Evolutionary conservation across 2,329 filamentous ascomycete species (phyloP), one percentile per base, ranked within the genome.

Genomic region (Dryadomyces sulphureus): DNA sequence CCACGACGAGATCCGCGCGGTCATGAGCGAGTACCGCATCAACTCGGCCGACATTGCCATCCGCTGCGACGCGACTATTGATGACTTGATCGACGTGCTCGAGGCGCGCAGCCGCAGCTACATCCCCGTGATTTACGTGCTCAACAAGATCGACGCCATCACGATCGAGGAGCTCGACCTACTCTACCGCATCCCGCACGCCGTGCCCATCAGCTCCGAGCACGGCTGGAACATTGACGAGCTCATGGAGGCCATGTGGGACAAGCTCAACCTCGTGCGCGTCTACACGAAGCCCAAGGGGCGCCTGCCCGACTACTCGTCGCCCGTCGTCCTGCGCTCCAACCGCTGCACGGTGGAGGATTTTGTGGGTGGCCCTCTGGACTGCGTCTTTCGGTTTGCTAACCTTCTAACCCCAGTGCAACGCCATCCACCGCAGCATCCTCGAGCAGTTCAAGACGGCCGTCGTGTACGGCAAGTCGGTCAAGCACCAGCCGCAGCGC

Each of bases 231-330:
- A 98, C 64, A 67, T 98, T 50, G 92, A 98, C 61, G 92, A 98
- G 69, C 69, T 98, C 53, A 75, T 98, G 70, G 92, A 96, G 67
- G 79, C 83, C 62, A 96, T 96, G 92, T 75, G 92, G 92, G 89
- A 95, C 48, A 94, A 94, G 65, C 75, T 98, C 56, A 86, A 84
- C 58, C 73, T 98, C 50, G 81, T 86, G 56, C 78, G 92, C 56
- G 84, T 98, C 40, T 98, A 98, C 68, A 98, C 92, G 48, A 98
- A 98, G 68, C 92, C 92, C 50, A 96, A 98, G 70, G 92, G 92
- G 52, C 87, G 81, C 62, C 73, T 87, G 64, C 92, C 92, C 16
- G 92, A 98, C 65, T 98, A 98, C 66, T 79, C 80, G 48, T 71
- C 84, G 45, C 92, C 92, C 43, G 92, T 98, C 34, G 92, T 98